Evolutionary conservation across 495 filamentous ascomycete genomes (phyloP).

Genomic region (Penicillium lividum): DNA sequence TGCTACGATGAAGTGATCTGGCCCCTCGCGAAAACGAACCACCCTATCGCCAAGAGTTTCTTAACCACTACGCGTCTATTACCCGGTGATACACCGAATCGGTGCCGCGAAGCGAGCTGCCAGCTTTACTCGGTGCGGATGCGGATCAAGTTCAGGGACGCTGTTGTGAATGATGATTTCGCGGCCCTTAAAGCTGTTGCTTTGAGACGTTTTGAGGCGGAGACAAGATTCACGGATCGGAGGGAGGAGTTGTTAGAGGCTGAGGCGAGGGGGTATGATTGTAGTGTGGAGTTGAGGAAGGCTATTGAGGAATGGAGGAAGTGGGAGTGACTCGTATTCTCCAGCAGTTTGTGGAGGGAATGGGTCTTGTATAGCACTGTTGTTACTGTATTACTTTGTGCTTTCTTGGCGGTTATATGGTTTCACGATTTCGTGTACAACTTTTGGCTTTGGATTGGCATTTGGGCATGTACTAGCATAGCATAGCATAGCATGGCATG

Average conservation of each 20-base stretch:
- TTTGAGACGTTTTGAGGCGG: conserved; percentile 43
- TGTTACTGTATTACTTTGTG: conserved; percentile 2
- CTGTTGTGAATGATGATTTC: conserved; percentile 59
- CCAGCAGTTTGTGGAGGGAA: not conserved
- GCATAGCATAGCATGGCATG: conserved; percentile 14
- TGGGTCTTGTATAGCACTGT: conserved; percentile 2
- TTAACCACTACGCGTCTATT: conserved; percentile 44
- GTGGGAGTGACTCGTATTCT: conserved; percentile 46
- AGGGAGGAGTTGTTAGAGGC: conserved; percentile 41
- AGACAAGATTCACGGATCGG: conserved; percentile 49
- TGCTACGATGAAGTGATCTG: conserved; percentile 71
- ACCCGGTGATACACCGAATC: conserved; percentile 47
- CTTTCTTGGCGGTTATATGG: conserved; percentile 7
- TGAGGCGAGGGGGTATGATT: conserved; percentile 44
- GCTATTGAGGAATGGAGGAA: conserved; percentile 55
- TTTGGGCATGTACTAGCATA: conserved; percentile 10
- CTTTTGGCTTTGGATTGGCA: conserved; percentile 3
- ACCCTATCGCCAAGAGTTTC: conserved; percentile 59
- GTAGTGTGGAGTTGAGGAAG: conserved; percentile 48
- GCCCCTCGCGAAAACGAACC: conserved; percentile 55
- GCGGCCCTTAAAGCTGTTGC: conserved; percentile 43
- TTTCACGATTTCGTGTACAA: not conserved
- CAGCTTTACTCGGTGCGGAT: conserved; percentile 78
- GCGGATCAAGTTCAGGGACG: conserved; percentile 62
- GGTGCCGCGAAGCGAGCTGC: conserved; percentile 57